Percentiles rank a stretch among this genome's conserved stretches.
These are phyloP conservation scores for Syzygium grande DNA, from an alignment of 345 rosid species.

Conservation along the genomic window DNA sequence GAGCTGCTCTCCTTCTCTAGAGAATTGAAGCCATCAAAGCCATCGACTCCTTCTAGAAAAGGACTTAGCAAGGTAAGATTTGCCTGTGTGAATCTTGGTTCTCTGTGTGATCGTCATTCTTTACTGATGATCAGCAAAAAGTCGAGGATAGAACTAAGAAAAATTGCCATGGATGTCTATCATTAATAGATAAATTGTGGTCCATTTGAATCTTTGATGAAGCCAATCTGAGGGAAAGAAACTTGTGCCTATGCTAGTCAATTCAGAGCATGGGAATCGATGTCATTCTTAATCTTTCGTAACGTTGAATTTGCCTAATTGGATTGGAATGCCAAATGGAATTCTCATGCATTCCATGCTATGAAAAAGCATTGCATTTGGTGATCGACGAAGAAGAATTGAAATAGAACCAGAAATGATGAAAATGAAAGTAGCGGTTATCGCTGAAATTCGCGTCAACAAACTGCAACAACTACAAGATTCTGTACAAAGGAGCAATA, in stretches of 20 bases:
- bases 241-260: neutral
- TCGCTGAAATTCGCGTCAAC: neutral
- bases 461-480: neutral
- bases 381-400: neutral
- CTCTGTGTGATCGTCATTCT: neutral
- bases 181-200: neutral
- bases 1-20: conserved; percentile 12
- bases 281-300: neutral
- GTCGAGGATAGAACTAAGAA: neutral
- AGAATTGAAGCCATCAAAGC: conserved; percentile 37
- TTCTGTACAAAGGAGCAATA: neutral
- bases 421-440: neutral
- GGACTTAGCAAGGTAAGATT: conserved; percentile 39
- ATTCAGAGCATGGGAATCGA: neutral
- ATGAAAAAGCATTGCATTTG: neutral
- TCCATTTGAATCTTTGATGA: neutral
- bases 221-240: neutral
- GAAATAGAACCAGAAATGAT: neutral
- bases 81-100: neutral
- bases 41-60: conserved; percentile 27
- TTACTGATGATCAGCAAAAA: neutral
- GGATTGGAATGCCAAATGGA: neutral
- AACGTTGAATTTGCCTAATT: neutral
- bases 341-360: neutral
- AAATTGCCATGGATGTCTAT: neutral